Percentiles rank a stretch among this genome's conserved stretches.
Evolutionary conservation across 192 early-diverging fungal genomes (phyloP).

Genomic region (Podila epicladia): DNA sequence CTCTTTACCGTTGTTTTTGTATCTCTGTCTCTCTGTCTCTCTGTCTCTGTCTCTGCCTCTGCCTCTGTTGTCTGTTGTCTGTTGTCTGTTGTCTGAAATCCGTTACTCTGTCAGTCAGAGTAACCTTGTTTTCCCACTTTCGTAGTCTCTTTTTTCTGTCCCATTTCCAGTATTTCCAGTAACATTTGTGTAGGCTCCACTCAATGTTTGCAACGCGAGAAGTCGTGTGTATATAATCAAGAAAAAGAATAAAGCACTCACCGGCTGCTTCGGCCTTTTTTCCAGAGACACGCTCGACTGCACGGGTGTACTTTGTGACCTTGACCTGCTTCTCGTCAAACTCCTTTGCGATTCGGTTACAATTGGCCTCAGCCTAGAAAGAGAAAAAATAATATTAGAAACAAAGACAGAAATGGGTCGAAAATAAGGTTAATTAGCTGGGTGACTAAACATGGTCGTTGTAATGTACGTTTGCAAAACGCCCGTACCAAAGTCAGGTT

Average conservation of each 20-base stretch:
- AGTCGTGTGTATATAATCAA: too few relatives aligned
- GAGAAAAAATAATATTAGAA: background rate
- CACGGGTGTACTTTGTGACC: slow-evolving; percentile 38
- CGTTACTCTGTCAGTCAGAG: too few relatives aligned
- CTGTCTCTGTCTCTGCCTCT: too few relatives aligned
- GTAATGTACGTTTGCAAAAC: background rate
- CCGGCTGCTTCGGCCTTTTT: slow-evolving; percentile 41
- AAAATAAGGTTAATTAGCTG: slow-evolving; percentile 12
- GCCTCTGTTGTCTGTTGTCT: too few relatives aligned
- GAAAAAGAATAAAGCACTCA: slow-evolving; percentile 5
- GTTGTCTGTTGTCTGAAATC: too few relatives aligned
- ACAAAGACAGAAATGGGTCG: slow-evolving; percentile 8
- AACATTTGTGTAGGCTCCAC: too few relatives aligned
- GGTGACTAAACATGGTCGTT: background rate
- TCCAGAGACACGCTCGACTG: slow-evolving; percentile 36
- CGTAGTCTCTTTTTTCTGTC: too few relatives aligned
- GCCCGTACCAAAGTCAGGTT: slow-evolving; percentile 30
- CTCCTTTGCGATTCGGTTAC: slow-evolving; percentile 43
- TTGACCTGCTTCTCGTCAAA: slow-evolving; percentile 49
- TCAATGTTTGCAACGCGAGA: too few relatives aligned
- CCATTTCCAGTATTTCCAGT: too few relatives aligned
- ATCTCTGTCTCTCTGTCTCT: too few relatives aligned
- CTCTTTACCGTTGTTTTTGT: too few relatives aligned
- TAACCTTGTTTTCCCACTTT: too few relatives aligned
- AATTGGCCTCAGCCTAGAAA: slow-evolving; percentile 39